Percentiles rank a stretch among this genome's conserved stretches.
phyloP scores from a whole-genome alignment of 2,329 filamentous ascomycete genomes.

The Neofusicoccum cordaticola region DNA sequence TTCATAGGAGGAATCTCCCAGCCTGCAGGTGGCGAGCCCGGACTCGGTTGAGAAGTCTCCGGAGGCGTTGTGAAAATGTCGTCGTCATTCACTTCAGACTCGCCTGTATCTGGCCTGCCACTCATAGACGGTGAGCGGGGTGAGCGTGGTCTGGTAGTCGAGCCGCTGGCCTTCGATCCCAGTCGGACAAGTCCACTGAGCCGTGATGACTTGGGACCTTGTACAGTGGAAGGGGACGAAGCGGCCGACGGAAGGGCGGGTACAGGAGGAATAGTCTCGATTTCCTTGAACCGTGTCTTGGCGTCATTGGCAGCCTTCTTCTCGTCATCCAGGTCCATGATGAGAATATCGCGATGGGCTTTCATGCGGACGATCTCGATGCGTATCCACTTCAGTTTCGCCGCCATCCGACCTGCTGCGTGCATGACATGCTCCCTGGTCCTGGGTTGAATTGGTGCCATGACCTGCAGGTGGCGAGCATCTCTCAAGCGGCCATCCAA shows the following conservation, averaged over 20 bases:
- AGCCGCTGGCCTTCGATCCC: constrained; percentile 36
- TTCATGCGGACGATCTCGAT: constrained; percentile 90
- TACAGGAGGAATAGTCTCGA: not conserved
- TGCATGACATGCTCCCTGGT: constrained; percentile 83
- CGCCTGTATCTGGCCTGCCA: constrained; percentile 25
- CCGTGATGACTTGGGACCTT: constrained; percentile 23
- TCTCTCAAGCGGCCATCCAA: constrained; percentile 83
- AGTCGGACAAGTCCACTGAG: constrained; percentile 33
- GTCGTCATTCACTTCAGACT: constrained; percentile 29
- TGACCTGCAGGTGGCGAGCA: constrained; percentile 80
- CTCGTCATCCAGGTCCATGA: constrained; percentile 83
- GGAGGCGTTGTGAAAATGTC: constrained; percentile 47
- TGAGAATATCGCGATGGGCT: constrained; percentile 85
- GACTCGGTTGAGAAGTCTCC: constrained; percentile 40
- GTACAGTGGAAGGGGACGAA: constrained; percentile 5
- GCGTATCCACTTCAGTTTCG: constrained; percentile 89
- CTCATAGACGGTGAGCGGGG: constrained; percentile 29
- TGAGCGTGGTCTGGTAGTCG: constrained; percentile 23
- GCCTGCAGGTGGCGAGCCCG: constrained; percentile 28
- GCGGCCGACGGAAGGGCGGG: not conserved
- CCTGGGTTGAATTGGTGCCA: constrained; percentile 88
- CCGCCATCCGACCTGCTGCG: constrained; percentile 78
- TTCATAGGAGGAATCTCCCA: constrained; percentile 33
- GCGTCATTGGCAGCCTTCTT: constrained; percentile 38
- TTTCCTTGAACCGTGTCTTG: constrained; percentile 25